These are phyloP conservation scores for Heracleum sosnowskyi DNA, from an alignment of 129 eudicot genomes.

Conservation along the genomic window DNA sequence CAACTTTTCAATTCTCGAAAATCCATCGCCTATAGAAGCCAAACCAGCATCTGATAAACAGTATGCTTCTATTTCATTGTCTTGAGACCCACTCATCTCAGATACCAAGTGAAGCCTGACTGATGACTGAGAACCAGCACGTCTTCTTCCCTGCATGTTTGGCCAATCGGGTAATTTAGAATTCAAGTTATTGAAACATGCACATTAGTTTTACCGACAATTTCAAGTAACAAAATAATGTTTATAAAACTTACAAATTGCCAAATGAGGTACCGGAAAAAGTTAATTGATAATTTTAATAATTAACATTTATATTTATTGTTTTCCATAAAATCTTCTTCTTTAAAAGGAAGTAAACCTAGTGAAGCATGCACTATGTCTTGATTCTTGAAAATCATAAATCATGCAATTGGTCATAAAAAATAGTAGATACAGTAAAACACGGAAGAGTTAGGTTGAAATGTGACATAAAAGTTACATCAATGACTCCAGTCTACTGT, in stretches of 20 bases:
- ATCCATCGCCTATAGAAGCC: conserved; percentile 68
- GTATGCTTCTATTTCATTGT: conserved; percentile 44
- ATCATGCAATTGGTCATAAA: background rate
- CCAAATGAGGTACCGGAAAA: background rate
- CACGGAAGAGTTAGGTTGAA: background rate
- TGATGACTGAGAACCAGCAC: conserved; percentile 36
- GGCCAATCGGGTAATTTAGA: background rate
- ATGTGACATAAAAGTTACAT: background rate
- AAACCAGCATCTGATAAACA: conserved; percentile 80
- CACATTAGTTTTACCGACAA: background rate
- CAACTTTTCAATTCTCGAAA: conserved; percentile 63
- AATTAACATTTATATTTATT: background rate
- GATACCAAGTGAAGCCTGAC: conserved; percentile 38
- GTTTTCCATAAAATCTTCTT: background rate
- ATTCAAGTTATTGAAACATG: background rate
- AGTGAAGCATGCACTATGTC: background rate
- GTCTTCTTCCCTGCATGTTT: conserved; percentile 64
- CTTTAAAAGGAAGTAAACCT: background rate
- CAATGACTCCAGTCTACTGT: background rate
- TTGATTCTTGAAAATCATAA: background rate
- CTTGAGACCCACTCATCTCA: conserved; percentile 38
- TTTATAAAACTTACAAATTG: background rate
- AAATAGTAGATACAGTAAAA: background rate
- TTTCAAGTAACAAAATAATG: background rate
- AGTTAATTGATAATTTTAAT: background rate